Base-by-base conservation (phyloP, 176 grass and related monocot species). In the Oryza officinalis region DNA sequence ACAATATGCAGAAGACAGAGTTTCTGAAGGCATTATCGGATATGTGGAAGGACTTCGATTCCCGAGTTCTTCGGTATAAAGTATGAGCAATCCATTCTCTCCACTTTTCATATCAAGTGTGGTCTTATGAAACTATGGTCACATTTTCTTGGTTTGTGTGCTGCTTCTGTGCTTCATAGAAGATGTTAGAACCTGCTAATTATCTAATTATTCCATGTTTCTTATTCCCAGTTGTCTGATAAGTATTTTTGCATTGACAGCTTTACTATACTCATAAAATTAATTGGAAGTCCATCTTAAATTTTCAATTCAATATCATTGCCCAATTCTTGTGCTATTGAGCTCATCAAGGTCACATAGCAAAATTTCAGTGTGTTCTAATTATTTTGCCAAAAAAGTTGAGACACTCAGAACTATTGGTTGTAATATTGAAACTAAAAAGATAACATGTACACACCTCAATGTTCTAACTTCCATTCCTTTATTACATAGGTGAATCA, bases 1-100 rank as follows among this genome's bases (percentile, higher is more conserved):
- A 99, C 83, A 99, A 99, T 64, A 99, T 99, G 97, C 97, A 99
- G 88, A 99, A 99, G 86, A 91, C 97, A 59, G 93, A 99, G 45
- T 99, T 99, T 92, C 78, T 99, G 84, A 99, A 99, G 89, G 93
- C 97, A 71, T 82, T 99, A 81, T 92, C 93, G 28, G 94, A 96
- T 71, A 99, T 99, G 97, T 96, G 97, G 97, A 99, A 99, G 85
- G 93, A 99, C 85, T 99, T 99, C 33, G 93, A 96, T 85, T 83
- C 93, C 46, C 93, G 93, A 72, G 93, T 99, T 65, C 87, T 96
- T 86, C 97, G 97, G 26, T 96, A 96, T 85, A 98, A 98, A 90
- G 95, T 98, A 76, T 89, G 81, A 23, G 23, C 74, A 83, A 69
- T 69, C 46, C 65, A 82, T 78, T 92, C 15, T 75, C 27, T 63